A percentile compares a stretch with the other conserved stretches of the same genome.
These are phyloP conservation scores for Lathyrus oleraceus DNA, from an alignment of 306 rosid species.

Conservation along the genomic window DNA sequence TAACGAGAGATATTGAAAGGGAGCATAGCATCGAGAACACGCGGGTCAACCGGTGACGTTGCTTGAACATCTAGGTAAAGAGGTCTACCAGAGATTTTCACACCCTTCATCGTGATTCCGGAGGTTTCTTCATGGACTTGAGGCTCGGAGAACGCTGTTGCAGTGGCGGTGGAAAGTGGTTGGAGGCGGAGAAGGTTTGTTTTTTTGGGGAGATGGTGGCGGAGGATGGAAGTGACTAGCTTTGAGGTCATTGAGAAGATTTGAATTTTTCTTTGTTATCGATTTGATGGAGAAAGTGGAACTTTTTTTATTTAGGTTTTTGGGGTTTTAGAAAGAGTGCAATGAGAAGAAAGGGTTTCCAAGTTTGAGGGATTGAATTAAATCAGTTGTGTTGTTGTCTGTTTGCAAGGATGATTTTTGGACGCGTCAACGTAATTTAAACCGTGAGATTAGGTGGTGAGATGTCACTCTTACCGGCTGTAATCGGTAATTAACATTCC, in stretches of 20 bases:
- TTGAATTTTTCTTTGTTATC: background rate
- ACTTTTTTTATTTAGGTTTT: background rate
- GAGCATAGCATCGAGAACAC: constrained; percentile 92
- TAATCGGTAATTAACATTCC: too few relatives aligned
- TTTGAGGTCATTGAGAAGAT: constrained; percentile 8
- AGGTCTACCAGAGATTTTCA: constrained; percentile 74
- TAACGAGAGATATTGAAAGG: constrained; percentile 65
- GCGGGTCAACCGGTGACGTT: constrained; percentile 85
- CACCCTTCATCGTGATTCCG: constrained; percentile 76
- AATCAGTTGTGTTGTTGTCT: background rate
- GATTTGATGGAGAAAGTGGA: background rate
- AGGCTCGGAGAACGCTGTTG: background rate
- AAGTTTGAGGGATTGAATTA: background rate
- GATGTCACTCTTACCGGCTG: too few relatives aligned
- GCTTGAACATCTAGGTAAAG: constrained; percentile 91
- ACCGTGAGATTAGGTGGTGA: background rate
- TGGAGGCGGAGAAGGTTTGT: constrained; percentile 6
- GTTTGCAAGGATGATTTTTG: too few relatives aligned
- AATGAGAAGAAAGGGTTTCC: background rate
- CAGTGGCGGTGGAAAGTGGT: background rate
- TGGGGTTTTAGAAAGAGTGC: background rate
- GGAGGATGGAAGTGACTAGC: background rate
- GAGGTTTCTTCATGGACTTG: constrained; percentile 38
- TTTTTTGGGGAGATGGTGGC: constrained; percentile 1
- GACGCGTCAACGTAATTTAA: background rate